Evolutionary conservation across 148 eudicot genomes (phyloP), one percentile per base, ranked within the genome.

Genomic region (Rhododendron henanense): DNA sequence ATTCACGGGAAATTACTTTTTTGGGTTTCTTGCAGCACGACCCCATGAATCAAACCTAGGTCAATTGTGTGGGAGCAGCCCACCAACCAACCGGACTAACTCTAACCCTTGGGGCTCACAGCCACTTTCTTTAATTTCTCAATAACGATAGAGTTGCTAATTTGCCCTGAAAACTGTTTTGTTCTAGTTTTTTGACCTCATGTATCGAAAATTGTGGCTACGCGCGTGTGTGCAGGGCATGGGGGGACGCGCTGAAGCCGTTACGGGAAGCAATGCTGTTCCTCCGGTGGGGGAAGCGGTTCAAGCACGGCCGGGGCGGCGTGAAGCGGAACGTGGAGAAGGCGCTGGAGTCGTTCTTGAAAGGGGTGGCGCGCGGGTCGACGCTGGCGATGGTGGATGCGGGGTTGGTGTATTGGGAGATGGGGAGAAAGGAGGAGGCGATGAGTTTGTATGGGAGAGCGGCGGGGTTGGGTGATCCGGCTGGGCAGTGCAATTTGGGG

Each of bases 311-410:
- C 11, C 87, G 91, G 18, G 96, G 96, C 31, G 98, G 99, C 0
- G 94, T 93, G 25, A 75, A 65, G 78, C 75, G 84, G 5, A 87
- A 95, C 61, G 19, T 73, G 35, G 83, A 89, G 6, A 94, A 92
- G 88, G 99, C 99, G n/a, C 85, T 95, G 31, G 98, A 97, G 8
- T 92, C 91, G 3, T 97, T 97, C 82, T 65, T 94, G 31, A 91
- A 95, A 85, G 99, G 94, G 23, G 98, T 94, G 19, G 93, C 95
- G 5, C 94, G 93, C 5, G 99, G 99, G 59, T 95, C 93, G 37
- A 93, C 96, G 2, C 89, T 94, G 1, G 97, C 98, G 14, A 95
- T 97, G 99, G 98, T 97, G 71, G 99, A 97, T 77, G 98, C 98
- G 0, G 99, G 99, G 0, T 84, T 97, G 87, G 82, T 95, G 44